Base-by-base conservation (phyloP, 2,329 filamentous ascomycete genomes). In the Hypoxylon sp. region DNA sequence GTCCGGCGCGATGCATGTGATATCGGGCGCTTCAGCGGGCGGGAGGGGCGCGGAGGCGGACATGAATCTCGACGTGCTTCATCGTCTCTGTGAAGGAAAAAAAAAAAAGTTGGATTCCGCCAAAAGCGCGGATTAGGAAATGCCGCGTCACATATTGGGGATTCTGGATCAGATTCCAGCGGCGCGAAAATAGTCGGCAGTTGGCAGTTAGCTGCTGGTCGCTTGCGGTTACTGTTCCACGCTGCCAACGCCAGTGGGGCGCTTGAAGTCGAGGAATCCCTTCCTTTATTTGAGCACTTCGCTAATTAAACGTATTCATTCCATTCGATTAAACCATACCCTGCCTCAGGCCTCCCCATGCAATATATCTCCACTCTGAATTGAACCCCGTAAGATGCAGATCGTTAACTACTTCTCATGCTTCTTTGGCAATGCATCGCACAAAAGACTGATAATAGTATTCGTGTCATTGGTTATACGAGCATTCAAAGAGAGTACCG, bases 1-100 rank as follows among this genome's bases (percentile, higher is more conserved):
- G 23, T 71, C 69, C 38, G 66, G 41, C 15, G 64, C 58, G 55
- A 71, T 65, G 55, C 63, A 69, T 33, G 66, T 69, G 69, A 72
- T 68, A 62, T 71, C 65, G 57, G 63, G 8, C 42, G 64, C 48
- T 35, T 58, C 33, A 47, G 10, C 23, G 46, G 54, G 45, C n/a
- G 52, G 45, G 38, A 24, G 55, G 45, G 53, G 50, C 46, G 61
- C 55, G 54, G 62, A 58, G 52, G 62, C 56, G 37, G 69, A 67
- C 70, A 72, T 71, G 62, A 58, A 57, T 63, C 43, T 33, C 35
- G 56, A 40, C 24, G 48, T 48, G 49, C 45, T 38, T 56, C 67
- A 70, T 69, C 56, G 26, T 58, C 55, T 61, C 51, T 41, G 41
- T 52, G n/a, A 17, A n/a, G n/a, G n/a, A n/a, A n/a, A n/a, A n/a